Evolutionary conservation across 768 basidiomycete genomes (phyloP).

Genomic region (Lenzites betulinus): DNA sequence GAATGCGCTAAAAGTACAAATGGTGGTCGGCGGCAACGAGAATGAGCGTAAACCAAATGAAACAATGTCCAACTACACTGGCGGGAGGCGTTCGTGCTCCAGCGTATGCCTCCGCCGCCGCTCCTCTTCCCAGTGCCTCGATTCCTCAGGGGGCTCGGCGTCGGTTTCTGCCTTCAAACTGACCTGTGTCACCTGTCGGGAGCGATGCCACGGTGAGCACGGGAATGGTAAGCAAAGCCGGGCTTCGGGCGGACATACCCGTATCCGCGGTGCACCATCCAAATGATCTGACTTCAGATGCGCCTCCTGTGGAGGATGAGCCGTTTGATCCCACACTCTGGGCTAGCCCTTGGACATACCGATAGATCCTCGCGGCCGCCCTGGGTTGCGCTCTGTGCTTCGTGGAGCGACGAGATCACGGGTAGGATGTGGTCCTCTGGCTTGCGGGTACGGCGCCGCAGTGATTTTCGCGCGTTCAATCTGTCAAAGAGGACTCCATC

Average conservation of each 20-base stretch:
- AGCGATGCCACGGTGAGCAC: not conserved
- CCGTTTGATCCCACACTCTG: not conserved
- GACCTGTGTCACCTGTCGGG: not conserved
- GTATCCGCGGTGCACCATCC: constrained; percentile 2
- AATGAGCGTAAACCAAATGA: not conserved
- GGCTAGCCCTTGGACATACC: not conserved
- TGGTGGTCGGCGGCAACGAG: not conserved
- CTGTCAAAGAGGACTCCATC: constrained; percentile 5
- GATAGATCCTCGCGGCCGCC: not conserved
- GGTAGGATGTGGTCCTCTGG: constrained; percentile 17
- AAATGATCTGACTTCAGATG: not conserved
- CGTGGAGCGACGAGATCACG: constrained; percentile 17
- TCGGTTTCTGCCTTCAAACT: not conserved
- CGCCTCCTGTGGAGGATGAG: not conserved
- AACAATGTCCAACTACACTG: constrained; percentile 5
- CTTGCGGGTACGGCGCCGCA: constrained; percentile 16
- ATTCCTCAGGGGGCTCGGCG: not conserved
- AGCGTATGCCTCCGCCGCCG: not conserved
- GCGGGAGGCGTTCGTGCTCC: not conserved
- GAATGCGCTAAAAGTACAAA: constrained; percentile 5
- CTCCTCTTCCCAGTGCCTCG: not conserved
- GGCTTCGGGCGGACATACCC: not conserved
- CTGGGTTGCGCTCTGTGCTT: constrained; percentile 13
- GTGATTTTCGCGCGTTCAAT: constrained; percentile 24
- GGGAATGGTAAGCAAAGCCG: not conserved